Percentiles rank a stretch among this genome's conserved stretches.
phyloP scores from a whole-genome alignment of 2,329 filamentous ascomycete species.

The Colletotrichum tropicale region DNA sequence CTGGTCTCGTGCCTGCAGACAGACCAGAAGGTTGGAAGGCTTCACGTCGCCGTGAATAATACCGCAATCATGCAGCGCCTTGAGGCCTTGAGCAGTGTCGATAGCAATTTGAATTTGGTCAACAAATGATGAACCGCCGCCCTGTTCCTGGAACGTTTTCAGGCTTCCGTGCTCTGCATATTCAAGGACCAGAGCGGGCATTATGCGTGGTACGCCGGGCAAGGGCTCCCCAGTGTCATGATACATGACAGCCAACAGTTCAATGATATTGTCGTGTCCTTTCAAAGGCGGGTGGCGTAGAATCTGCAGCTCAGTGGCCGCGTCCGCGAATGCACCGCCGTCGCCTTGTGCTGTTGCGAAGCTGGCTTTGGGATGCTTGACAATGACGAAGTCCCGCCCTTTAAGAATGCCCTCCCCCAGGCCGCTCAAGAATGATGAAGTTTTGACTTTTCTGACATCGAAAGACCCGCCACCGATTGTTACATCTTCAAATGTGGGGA shows the following conservation, averaged over 20 bases:
- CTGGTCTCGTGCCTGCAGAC: neutral
- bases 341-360: neutral
- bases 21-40: neutral
- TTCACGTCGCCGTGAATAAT: neutral
- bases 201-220: neutral
- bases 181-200: neutral
- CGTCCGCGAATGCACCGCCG: neutral
- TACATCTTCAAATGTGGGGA: neutral
- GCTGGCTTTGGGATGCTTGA: neutral
- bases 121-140: neutral
- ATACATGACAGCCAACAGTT: neutral
- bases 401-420: neutral
- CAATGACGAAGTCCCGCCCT: neutral
- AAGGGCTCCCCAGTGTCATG: neutral
- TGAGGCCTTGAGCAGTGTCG: neutral
- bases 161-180: neutral
- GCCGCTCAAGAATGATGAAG: neutral
- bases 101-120: neutral
- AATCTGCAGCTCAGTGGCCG: neutral
- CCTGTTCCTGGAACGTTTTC: neutral
- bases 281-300: neutral
- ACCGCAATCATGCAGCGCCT: neutral
- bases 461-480: neutral
- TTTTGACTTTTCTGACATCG: neutral
- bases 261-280: neutral